Percentiles rank a stretch among this genome's conserved stretches.
phyloP scores from a whole-genome alignment of 495 filamentous ascomycete species.

The Endocarpon pusillum region DNA sequence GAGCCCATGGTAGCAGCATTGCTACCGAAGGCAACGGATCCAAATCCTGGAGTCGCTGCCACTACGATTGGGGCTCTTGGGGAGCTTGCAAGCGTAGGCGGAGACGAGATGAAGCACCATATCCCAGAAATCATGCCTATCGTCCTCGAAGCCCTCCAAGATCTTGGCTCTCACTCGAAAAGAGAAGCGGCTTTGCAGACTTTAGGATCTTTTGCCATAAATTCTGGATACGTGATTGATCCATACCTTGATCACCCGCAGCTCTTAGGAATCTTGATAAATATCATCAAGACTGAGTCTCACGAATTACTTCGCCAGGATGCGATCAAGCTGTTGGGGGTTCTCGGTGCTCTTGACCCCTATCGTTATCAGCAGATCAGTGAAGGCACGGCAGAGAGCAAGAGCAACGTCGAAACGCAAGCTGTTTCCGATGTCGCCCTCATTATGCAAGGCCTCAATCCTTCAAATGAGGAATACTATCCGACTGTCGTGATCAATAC shows the following conservation, averaged over 20 bases:
- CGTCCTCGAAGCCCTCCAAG: conserved; percentile 81
- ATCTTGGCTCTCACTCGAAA: conserved; percentile 73
- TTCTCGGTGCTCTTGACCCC: conserved; percentile 87
- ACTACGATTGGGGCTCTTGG: conserved; percentile 88
- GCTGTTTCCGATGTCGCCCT: conserved; percentile 81
- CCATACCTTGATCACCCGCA: conserved; percentile 90
- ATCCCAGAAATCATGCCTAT: conserved; percentile 84
- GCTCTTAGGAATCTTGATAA: conserved; percentile 76
- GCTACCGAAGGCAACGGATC: conserved; percentile 70
- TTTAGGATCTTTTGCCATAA: conserved; percentile 80
- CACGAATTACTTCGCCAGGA: conserved; percentile 74
- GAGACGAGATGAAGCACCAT: conserved; percentile 75
- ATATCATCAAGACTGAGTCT: conserved; percentile 79
- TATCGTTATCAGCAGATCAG: conserved; percentile 72
- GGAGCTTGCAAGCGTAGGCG: conserved; percentile 82
- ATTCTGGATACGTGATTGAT: conserved; percentile 92
- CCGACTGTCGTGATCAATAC: conserved; percentile 96
- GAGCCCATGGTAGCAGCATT: conserved; percentile 85
- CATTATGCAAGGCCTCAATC: conserved; percentile 94
- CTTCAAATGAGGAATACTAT: conserved; percentile 94
- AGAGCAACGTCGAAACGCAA: conserved; percentile 37
- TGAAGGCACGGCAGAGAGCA: conserved; percentile 29
- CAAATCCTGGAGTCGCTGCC: conserved; percentile 70
- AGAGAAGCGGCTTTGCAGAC: conserved; percentile 82
- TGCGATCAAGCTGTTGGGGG: conserved; percentile 90